Evolutionary conservation across 2,329 filamentous ascomycete species (phyloP).

Genomic region (Botrytis tulipae): DNA sequence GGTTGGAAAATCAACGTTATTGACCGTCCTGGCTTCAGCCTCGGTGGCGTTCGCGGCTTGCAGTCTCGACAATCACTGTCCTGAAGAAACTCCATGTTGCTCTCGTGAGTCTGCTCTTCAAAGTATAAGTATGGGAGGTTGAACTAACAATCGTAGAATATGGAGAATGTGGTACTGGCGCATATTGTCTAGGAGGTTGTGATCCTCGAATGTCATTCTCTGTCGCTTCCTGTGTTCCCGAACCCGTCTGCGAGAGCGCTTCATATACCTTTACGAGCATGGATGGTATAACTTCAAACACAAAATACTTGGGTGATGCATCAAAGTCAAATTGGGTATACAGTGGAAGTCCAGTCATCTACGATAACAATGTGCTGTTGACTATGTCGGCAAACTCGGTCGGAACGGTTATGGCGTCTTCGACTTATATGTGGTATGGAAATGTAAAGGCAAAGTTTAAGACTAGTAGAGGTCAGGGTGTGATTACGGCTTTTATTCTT

Average conservation of each 20-base stretch:
- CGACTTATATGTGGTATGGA: constrained; percentile 96
- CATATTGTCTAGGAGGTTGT: constrained; percentile 94
- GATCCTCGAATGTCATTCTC: constrained; percentile 81
- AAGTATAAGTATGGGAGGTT: not conserved
- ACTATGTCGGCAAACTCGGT: constrained; percentile 86
- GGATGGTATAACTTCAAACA: constrained; percentile 67
- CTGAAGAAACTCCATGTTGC: constrained; percentile 71
- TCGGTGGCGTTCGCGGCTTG: constrained; percentile 42
- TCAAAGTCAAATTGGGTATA: constrained; percentile 82
- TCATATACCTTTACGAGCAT: constrained; percentile 72
- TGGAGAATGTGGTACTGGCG: constrained; percentile 87
- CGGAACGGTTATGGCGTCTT: constrained; percentile 79
- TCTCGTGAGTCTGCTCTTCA: constrained; percentile 59
- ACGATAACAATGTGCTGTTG: constrained; percentile 70
- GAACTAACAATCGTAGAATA: constrained; percentile 61
- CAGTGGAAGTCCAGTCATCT: constrained; percentile 69
- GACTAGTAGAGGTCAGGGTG: constrained; percentile 79
- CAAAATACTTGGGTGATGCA: constrained; percentile 83
- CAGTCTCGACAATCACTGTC: constrained; percentile 59
- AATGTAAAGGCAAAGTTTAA: constrained; percentile 83
- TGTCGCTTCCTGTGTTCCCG: constrained; percentile 81
- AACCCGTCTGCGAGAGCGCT: constrained; percentile 74
- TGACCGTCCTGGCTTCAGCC: constrained; percentile 31
- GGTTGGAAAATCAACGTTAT: constrained; percentile 34
- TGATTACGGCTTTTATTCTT: constrained; percentile 96